Conservation (phyloP, 495 filamentous ascomycete species). For the Filosporella fistucella region DNA sequence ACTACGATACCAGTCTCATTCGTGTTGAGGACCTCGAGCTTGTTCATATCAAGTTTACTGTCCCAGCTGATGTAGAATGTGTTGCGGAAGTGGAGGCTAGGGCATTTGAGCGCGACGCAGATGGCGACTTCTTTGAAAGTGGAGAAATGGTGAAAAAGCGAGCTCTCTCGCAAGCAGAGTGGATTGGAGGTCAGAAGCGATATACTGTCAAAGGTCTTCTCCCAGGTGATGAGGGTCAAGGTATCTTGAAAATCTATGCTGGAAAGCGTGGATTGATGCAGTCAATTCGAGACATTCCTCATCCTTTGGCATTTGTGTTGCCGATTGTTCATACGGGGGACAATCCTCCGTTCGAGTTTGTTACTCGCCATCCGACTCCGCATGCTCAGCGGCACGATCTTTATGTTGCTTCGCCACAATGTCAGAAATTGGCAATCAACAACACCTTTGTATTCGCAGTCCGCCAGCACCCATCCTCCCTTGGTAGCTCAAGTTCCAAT, state of each 20-base stretch:
- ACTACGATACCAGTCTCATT: constrained; percentile 86
- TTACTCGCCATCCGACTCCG: constrained; percentile 90
- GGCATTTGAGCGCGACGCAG: constrained; percentile 71
- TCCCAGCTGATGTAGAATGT: constrained; percentile 86
- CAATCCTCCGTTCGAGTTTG: constrained; percentile 90
- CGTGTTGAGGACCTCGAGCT: constrained; percentile 89
- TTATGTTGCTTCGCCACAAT: constrained; percentile 94
- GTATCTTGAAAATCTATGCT: constrained; percentile 87
- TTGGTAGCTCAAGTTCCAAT: constrained; percentile 43
- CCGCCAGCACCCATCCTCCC: constrained; percentile 80
- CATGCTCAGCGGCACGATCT: constrained; percentile 95
- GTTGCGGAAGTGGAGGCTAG: constrained; percentile 89
- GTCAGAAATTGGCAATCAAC: constrained; percentile 76
- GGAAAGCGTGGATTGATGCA: constrained; percentile 95
- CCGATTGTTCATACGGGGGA: constrained; percentile 86
- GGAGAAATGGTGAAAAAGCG: constrained; percentile 82
- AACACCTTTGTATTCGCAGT: constrained; percentile 98
- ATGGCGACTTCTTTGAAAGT: constrained; percentile 91
- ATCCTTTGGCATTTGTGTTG: constrained; percentile 84
- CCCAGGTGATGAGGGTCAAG: constrained; percentile 85
- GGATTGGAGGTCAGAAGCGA: constrained; percentile 79
- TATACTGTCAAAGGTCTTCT: constrained; percentile 90
- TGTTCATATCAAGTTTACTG: constrained; percentile 80
- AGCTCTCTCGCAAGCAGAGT: constrained; percentile 86
- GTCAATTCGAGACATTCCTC: constrained; percentile 88